Base-by-base conservation (phyloP, 352 stramenopile species). In the Globisporangium ultimum region DNA sequence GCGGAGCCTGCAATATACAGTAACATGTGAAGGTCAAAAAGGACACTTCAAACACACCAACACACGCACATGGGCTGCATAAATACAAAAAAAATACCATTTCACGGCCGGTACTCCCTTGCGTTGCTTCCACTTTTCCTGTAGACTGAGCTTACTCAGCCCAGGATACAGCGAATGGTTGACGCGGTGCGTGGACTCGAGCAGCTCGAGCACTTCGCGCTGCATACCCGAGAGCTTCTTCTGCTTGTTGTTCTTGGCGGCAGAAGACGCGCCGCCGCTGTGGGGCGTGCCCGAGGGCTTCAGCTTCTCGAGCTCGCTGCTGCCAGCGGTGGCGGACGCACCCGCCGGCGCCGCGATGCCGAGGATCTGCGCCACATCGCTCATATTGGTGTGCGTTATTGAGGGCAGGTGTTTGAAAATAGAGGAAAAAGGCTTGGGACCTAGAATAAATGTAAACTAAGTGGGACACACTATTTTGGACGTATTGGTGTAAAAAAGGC, bases 321-420 rank as follows among this genome's bases (percentile, higher is more conserved):
- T 55, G 15, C 20, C 24, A 24, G 54, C 53, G 7, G n/a, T 21
- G 6, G 53, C 22, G 45, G 65, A 38, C 1, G 62, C 56, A 51
- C 34, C 43, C 28, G 34, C 40, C 21, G 47, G 61, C 18, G 38
- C 67, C 68, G 68, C 66, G 22, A 88, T 63, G 24, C 80, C 77
- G 41, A 90, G 65, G 53, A 90, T 90, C 67, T 90, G 78, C 55
- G 80, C 77, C 2, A 90, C 76, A 68, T 90, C 80, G 59, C 76
- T 75, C 80, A 90, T 90, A 42, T 32, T 62, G 40, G 40, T 45
- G 40, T 10, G 8, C 28, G 28, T 36, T 36, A 10, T 36, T 36
- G 4, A 5, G 28, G 28, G 28, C 28, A 36, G 28, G 28, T 5
- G 28, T 36, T 36, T 36, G 28, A 36, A 10, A 10, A 5, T 0